Evolutionary conservation across 2,329 filamentous ascomycete genomes (phyloP), one percentile per base, ranked within the genome.

Genomic region (Ophiostoma ips): DNA sequence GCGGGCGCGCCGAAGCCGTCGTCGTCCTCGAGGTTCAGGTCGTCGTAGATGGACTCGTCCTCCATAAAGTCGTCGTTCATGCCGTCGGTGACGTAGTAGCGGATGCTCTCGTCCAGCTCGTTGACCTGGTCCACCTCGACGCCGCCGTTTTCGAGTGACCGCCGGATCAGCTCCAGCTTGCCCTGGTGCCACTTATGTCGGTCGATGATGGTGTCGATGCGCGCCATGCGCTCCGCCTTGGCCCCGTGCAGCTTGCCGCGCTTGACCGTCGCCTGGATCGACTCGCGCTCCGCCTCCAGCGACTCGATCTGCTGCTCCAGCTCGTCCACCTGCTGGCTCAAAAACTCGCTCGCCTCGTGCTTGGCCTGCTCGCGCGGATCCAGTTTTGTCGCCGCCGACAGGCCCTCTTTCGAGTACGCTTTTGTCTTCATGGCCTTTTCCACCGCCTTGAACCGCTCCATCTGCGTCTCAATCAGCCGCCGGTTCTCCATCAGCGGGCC

Each of bases 401-500:
- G 71, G 41, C 92, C 92, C 68, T 96, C 92, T 73, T 98, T 96
- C 55, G 92, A 96, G 69, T 95, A 98, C 54, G 92, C 92, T 68
- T 98, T 98, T 51, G 92, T 98, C 75, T 98, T 98, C 92, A 98
- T 96, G 62, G 95, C 92, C 73, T 98, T 98, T 68, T 98, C 92
- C 49, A 98, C 92, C n/a, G 89, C 90, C 72, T 98, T 98, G 78
- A 98, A 98, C 62, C 87, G 88, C 70, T 98, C 92, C 92, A 98
- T 98, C 85, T 90, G 83, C 72, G 89, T 95, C 76, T 98, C 92
- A 68, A 98, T 98, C 66, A 94, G 77, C 71, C 89, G 92, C 65
- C 92, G 79, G 68, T 98, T 83, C 62, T 98, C 92, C 62, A 95
- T 71, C 64, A 98, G 70, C 60, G 90, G 90, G 65, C 85, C 84